These are phyloP conservation scores for Fusarium tricinctum DNA, from an alignment of 2,329 filamentous ascomycete genomes.

Conservation along the genomic window DNA sequence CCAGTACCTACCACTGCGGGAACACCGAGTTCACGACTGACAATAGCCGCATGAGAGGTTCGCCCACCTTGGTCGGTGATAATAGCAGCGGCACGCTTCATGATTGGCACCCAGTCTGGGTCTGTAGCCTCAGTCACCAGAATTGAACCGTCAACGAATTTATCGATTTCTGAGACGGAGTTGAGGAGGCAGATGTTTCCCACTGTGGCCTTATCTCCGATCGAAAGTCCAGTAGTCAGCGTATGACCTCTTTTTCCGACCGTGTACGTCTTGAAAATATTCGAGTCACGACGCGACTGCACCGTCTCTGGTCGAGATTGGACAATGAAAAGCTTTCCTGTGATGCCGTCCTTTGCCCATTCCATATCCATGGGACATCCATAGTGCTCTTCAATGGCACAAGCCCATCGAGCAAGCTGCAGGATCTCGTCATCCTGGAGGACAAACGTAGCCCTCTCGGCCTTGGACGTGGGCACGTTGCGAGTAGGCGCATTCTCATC, in stretches of 20 bases:
- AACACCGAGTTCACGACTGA: constrained; percentile 57
- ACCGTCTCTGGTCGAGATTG: constrained; percentile 57
- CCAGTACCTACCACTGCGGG: constrained; percentile 56
- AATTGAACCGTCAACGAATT: constrained; percentile 54
- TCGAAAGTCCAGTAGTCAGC: constrained; percentile 51
- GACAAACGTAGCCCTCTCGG: constrained; percentile 52
- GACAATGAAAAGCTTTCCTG: constrained; percentile 53
- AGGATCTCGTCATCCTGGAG: constrained; percentile 54
- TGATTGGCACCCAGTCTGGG: constrained; percentile 57
- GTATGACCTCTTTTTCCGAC: constrained; percentile 50
- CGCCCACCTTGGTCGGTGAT: constrained; percentile 56
- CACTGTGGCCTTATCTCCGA: constrained; percentile 54
- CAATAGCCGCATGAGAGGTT: constrained; percentile 58
- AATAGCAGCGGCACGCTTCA: constrained; percentile 56
- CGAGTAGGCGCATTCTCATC: constrained; percentile 48
- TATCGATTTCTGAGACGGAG: constrained; percentile 49
- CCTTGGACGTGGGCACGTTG: constrained; percentile 56
- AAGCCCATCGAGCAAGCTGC: constrained; percentile 55
- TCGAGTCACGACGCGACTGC: constrained; percentile 52
- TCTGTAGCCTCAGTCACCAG: constrained; percentile 55
- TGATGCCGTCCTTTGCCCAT: constrained; percentile 55
- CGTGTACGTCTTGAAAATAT: constrained; percentile 53
- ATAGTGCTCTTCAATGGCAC: constrained; percentile 55
- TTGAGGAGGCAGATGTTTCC: constrained; percentile 54
- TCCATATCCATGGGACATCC: constrained; percentile 57